Percentiles rank a stretch among this genome's conserved stretches.
These are phyloP conservation scores for Crithidia expoeki DNA, from an alignment of 208 protist genomes.

Conservation along the genomic window DNA sequence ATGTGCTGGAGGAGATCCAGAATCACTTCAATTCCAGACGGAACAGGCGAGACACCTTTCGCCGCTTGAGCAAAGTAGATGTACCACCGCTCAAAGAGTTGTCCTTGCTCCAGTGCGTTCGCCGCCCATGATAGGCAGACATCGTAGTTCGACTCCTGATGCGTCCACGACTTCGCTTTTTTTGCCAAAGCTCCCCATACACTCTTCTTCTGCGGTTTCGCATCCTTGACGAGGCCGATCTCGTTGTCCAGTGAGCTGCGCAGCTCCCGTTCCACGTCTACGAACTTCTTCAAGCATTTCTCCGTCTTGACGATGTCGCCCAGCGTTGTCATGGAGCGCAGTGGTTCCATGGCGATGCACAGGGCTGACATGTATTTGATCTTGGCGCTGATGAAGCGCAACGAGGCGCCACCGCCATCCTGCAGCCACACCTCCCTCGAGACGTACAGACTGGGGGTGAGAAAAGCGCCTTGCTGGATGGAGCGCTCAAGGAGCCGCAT, in stretches of 20 bases:
- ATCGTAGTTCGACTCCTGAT: conserved; percentile 62
- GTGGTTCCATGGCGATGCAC: conserved; percentile 65
- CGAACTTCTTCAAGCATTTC: conserved; percentile 51
- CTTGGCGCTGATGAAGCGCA: conserved; percentile 62
- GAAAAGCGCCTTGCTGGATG: conserved; percentile 76
- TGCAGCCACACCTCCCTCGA: conserved; percentile 79
- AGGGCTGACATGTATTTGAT: conserved; percentile 66
- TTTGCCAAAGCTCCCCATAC: conserved; percentile 56
- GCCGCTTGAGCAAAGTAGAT: conserved; percentile 64
- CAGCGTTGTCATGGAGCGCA: conserved; percentile 59
- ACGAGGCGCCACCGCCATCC: conserved; percentile 46
- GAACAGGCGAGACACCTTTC: conserved; percentile 26
- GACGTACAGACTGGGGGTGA: conserved; percentile 82
- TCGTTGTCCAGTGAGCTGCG: conserved; percentile 55
- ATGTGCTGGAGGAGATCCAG: conserved; percentile 52
- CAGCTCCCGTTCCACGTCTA: conserved; percentile 45
- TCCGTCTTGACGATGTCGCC: conserved; percentile 50
- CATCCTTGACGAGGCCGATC: conserved; percentile 49
- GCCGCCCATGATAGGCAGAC: conserved; percentile 60
- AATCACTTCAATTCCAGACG: conserved; percentile 41
- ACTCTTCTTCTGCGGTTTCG: conserved; percentile 44
- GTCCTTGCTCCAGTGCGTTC: conserved; percentile 70
- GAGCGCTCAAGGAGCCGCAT: conserved; percentile 75
- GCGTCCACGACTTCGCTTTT: conserved; percentile 72
- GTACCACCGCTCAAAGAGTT: conserved; percentile 78